phyloP scores from a whole-genome alignment of 495 filamentous ascomycete genomes.

The Aspergillus steynii region DNA sequence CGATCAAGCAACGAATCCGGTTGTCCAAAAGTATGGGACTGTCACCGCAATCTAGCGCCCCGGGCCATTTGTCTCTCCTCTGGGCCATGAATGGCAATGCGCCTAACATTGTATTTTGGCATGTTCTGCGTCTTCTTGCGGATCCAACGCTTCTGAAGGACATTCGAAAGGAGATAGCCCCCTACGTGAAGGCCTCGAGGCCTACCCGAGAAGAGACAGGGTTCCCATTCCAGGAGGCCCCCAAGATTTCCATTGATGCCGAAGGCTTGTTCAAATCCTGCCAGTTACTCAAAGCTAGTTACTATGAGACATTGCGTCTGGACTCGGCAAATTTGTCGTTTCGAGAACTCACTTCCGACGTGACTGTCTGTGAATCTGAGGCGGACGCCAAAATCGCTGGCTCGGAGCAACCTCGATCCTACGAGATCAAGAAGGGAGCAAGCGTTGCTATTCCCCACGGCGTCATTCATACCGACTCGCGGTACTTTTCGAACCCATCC shows the following conservation, averaged over 20 bases:
- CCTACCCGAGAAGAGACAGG: constrained; percentile 48
- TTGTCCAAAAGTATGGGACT: constrained; percentile 36
- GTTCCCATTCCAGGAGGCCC: constrained; percentile 52
- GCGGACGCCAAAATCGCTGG: constrained; percentile 34
- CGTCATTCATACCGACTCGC: constrained; percentile 49
- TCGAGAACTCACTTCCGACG: constrained; percentile 42
- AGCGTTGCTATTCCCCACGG: constrained; percentile 51
- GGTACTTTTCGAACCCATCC: constrained; percentile 48
- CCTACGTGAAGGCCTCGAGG: constrained; percentile 46
- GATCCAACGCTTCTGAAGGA: constrained; percentile 44
- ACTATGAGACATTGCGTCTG: constrained; percentile 56
- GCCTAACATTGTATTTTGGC: constrained; percentile 57
- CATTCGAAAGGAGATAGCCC: constrained; percentile 53
- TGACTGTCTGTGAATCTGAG: constrained; percentile 44
- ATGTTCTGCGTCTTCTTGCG: constrained; percentile 52
- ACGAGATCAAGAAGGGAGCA: constrained; percentile 49
- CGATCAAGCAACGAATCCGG: constrained; percentile 46
- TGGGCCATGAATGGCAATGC: constrained; percentile 57
- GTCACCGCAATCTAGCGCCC: constrained; percentile 32
- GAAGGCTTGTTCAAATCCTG: constrained; percentile 47
- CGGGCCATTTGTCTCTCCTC: constrained; percentile 43
- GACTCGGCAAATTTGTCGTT: constrained; percentile 50
- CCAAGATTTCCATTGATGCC: constrained; percentile 48
- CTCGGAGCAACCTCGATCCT: constrained; percentile 34
- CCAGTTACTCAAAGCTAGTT: constrained; percentile 52